These are phyloP conservation scores for Moesziomyces sp. DNA, from an alignment of 1,284 basidiomycete species.

Conservation along the genomic window DNA sequence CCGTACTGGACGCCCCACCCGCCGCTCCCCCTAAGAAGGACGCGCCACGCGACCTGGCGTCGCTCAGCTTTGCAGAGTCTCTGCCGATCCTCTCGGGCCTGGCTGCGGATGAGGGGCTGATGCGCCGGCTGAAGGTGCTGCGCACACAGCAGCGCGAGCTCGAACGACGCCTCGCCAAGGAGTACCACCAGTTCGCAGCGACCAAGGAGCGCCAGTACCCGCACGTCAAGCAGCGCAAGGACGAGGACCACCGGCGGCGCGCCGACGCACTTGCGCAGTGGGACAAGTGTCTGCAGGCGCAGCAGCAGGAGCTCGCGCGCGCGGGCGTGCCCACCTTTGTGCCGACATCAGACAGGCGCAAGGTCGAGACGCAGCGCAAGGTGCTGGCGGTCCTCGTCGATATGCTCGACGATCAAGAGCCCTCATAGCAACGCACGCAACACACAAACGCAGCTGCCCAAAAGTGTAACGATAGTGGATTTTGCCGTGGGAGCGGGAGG, in stretches of 20 bases:
- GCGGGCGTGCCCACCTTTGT: conserved; percentile 18
- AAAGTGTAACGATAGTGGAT: no score
- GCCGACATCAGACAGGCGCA: conserved; percentile 8
- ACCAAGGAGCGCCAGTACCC: conserved; percentile 28
- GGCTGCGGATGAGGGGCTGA: conserved; percentile 15
- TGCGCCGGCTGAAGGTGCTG: conserved; percentile 11
- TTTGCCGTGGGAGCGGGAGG: no score
- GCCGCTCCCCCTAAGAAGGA: conserved; percentile 1
- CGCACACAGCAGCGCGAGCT: conserved; percentile 22
- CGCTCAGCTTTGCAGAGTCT: conserved; percentile 25
- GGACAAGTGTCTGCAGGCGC: conserved; percentile 11
- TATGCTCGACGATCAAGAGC: conserved; percentile 29
- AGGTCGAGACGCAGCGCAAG: conserved; percentile 23
- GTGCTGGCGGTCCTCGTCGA: conserved; percentile 24
- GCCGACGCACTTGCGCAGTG: conserved; percentile 15
- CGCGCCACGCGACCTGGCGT: conserved; percentile 14
- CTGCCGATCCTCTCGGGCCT: conserved; percentile 36
- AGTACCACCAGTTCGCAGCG: conserved; percentile 16
- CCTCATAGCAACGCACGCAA: background rate
- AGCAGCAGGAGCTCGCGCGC: conserved; percentile 24
- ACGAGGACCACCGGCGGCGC: conserved; percentile 19
- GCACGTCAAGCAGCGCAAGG: conserved; percentile 10
- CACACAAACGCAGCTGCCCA: no score
- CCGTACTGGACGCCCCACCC: conserved; percentile 11
- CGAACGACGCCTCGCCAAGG: conserved; percentile 25